phyloP scores from a whole-genome alignment of 2,329 filamentous ascomycete genomes.

The Canariomyces notabilis region DNA sequence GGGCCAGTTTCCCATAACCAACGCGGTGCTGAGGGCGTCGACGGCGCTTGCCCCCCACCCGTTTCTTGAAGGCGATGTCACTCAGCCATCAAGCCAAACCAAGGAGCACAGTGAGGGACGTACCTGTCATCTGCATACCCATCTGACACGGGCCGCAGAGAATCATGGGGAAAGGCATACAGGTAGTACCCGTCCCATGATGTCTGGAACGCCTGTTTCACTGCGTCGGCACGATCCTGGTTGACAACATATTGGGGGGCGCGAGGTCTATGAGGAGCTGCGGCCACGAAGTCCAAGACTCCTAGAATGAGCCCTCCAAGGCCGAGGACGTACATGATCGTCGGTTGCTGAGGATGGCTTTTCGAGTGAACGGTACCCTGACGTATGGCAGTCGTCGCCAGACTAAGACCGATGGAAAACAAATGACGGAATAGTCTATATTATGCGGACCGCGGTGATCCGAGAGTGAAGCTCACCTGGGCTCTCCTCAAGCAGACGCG shows the following conservation, averaged over 20 bases:
- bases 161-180: slow-evolving; percentile 74
- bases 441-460: too few species aligned
- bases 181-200: slow-evolving; percentile 70
- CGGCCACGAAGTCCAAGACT: slow-evolving; percentile 16
- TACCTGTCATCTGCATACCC: slow-evolving; percentile 65
- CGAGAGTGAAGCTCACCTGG: neutral
- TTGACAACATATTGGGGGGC: slow-evolving; percentile 27
- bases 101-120: neutral
- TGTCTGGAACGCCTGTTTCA: slow-evolving; percentile 63
- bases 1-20: slow-evolving; percentile 66
- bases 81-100: neutral
- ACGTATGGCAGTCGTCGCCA: neutral
- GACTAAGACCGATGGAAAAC: neutral
- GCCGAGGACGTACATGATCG: slow-evolving; percentile 12
- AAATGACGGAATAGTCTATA: too few species aligned
- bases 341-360: neutral
- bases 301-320: slow-evolving; percentile 7
- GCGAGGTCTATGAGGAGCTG: slow-evolving; percentile 1
- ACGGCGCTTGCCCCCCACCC: slow-evolving; percentile 81
- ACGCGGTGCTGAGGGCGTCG: slow-evolving; percentile 73
- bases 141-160: slow-evolving; percentile 64
- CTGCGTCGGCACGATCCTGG: slow-evolving; percentile 47
- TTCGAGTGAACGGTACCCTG: neutral
- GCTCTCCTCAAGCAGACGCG: neutral
- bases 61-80: slow-evolving; percentile 48